These are phyloP conservation scores for Penicillium sp. DNA, from an alignment of 2,329 filamentous ascomycete genomes.

Conservation along the genomic window DNA sequence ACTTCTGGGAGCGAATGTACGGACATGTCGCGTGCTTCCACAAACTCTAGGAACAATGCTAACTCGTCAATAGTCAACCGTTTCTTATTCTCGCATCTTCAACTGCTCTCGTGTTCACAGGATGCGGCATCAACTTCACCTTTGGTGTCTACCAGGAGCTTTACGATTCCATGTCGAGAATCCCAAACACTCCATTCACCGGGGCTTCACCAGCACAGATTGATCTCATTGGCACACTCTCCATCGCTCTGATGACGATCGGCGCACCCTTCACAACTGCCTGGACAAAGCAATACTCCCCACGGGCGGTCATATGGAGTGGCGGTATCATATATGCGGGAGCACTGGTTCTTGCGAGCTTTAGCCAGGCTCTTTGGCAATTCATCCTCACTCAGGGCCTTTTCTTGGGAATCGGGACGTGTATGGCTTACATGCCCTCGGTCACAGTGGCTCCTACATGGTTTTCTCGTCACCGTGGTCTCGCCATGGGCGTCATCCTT, in stretches of 20 bases:
- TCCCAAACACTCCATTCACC: conserved; percentile 36
- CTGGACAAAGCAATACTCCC: conserved; percentile 39
- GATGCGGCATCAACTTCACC: conserved; percentile 41
- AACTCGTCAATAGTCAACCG: conserved; percentile 8
- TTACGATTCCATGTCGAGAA: conserved; percentile 36
- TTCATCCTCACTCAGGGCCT: conserved; percentile 38
- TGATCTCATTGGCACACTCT: conserved; percentile 42
- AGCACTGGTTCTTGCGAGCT: conserved; percentile 34
- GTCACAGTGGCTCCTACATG: conserved; percentile 42
- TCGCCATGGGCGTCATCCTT: conserved; percentile 44
- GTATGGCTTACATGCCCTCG: conserved; percentile 40
- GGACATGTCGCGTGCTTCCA: neutral
- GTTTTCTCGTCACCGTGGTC: conserved; percentile 37
- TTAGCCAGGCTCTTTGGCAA: conserved; percentile 36
- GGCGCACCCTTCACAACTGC: conserved; percentile 37
- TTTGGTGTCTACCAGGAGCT: conserved; percentile 46
- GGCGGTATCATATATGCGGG: conserved; percentile 33
- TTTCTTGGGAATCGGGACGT: conserved; percentile 40
- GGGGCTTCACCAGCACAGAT: conserved; percentile 40
- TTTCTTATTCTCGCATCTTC: conserved; percentile 14
- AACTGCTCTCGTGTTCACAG: conserved; percentile 33
- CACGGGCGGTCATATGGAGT: conserved; percentile 29
- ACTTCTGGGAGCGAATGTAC: conserved; percentile 5
- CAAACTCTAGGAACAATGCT: neutral
- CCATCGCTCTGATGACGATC: conserved; percentile 39